Percentiles rank a stretch among this genome's conserved stretches.
Conservation (phyloP, 371 early-diverging fungal species). For the Dichotomocladium elegans region DNA sequence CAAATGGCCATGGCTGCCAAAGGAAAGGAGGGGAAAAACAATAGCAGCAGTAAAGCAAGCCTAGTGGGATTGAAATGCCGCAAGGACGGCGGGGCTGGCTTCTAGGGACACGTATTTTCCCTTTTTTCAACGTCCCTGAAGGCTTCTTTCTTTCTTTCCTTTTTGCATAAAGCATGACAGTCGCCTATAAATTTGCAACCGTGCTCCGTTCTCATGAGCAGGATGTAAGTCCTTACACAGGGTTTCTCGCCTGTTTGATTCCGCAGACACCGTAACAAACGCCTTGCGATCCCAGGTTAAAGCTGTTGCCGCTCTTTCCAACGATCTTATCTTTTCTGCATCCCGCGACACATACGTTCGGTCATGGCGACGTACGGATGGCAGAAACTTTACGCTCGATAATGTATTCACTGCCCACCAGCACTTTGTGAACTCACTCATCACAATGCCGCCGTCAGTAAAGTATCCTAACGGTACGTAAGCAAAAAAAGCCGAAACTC, state of each 20-base stretch:
- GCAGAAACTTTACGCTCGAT: conserved; percentile 49
- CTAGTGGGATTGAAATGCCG: no score
- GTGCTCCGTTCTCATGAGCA: conserved; percentile 28
- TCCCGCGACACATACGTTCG: conserved; percentile 77
- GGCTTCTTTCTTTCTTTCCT: no score
- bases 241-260: not conserved
- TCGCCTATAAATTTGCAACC: no score
- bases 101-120: no score
- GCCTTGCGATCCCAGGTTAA: conserved; percentile 50
- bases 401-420: conserved; percentile 64
- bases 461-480: conserved; percentile 64
- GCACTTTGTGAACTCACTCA: conserved; percentile 82
- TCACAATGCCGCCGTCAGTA: conserved; percentile 53
- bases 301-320: conserved; percentile 63
- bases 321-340: conserved; percentile 68
- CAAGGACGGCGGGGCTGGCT: no score
- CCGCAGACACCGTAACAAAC: not conserved
- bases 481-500: not conserved
- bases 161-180: no score
- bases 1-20: no score
- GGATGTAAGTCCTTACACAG: conserved; percentile 30
- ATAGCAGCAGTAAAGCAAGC: no score
- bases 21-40: no score
- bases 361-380: conserved; percentile 52
- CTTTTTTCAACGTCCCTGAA: no score